Percentiles rank a stretch among this genome's conserved stretches.
Evolutionary conservation across 495 filamentous ascomycete species (phyloP).

Genomic region (Cairneyella variabilis): DNA sequence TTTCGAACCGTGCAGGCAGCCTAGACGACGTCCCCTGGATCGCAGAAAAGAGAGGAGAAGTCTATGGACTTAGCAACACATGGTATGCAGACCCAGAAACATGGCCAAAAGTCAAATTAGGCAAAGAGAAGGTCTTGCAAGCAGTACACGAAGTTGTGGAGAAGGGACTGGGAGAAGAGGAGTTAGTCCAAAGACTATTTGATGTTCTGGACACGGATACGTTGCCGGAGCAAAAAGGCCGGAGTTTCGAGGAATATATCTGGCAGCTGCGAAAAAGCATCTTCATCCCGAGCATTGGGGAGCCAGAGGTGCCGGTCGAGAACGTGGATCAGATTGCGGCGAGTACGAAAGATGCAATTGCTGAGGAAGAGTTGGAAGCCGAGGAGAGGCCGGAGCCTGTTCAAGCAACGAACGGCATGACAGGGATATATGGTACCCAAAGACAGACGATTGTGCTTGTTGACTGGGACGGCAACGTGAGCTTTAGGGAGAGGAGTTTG

Average conservation of each 20-base stretch:
- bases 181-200: constrained; percentile 68
- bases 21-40: constrained; percentile 67
- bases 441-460: constrained; percentile 86
- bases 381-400: constrained; percentile 29
- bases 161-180: constrained; percentile 50
- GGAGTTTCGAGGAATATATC: constrained; percentile 66
- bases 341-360: constrained; percentile 24
- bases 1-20: constrained; percentile 79
- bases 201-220: constrained; percentile 66
- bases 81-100: constrained; percentile 58
- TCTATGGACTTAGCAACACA: constrained; percentile 83
- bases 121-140: constrained; percentile 42
- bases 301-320: constrained; percentile 31
- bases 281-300: constrained; percentile 75
- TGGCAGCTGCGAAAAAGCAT: constrained; percentile 70
- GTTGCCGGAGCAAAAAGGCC: constrained; percentile 58
- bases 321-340: constrained; percentile 22
- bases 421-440: constrained; percentile 84
- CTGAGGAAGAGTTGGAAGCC: constrained; percentile 23
- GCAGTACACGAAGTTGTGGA: constrained; percentile 38
- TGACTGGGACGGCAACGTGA: constrained; percentile 67
- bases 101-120: constrained; percentile 78
- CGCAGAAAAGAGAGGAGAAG: constrained; percentile 55
- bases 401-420: constrained; percentile 39
- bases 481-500: constrained; percentile 79